Evolutionary conservation across 2,329 filamentous ascomycete species (phyloP), one percentile per base, ranked within the genome.

Genomic region (Cercospora janseana): DNA sequence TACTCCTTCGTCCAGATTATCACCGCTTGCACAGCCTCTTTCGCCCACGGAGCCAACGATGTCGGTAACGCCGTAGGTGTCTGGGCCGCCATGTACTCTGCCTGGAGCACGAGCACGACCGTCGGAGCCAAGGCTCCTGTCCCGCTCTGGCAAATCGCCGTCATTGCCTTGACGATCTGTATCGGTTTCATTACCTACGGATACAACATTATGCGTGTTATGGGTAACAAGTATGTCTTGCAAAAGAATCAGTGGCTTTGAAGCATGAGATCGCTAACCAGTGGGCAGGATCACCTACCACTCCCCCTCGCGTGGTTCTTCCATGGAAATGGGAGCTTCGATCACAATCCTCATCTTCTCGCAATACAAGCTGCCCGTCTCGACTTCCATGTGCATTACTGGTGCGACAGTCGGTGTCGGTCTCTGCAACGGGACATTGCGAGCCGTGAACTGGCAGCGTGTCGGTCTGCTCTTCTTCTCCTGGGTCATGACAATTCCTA

Each of bases 1-100:
- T 85, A 83, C 70, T 82, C 80, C 5, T 85, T 82, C 59, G 74
- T 83, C 57, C 82, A 85, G 64, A 63, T 85, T 52, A 67, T 83
- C 50, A 84, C 82, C 13, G 83, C 84, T 49, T 83, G 81, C 69
- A 86, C 83, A 48, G 82, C 82, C 20, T 85, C 81, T 2, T 86
- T 87, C 59, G 81, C 82, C 1, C 83, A 85, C 66, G 82, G 82
- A 15, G 80, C 80, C 54, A 85, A 84, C 64, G 82, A 84, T 54
- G 78, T 57, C 16, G 71, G 77, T 60, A 83, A 78, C 61, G 80
- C 80, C 16, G 75, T 82, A 43, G 80, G 80, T 0, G 81, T 81
- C 1, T 81, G 79, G 58, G 77, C 81, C 1, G 76, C 79, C 31
- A 78, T 83, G 59, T 85, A 74, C 66, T 70, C 79, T 57, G 77